Percentiles rank a stretch among this genome's conserved stretches.
Conservation (phyloP, 305 asterid species). For the Coffea humblotiana region DNA sequence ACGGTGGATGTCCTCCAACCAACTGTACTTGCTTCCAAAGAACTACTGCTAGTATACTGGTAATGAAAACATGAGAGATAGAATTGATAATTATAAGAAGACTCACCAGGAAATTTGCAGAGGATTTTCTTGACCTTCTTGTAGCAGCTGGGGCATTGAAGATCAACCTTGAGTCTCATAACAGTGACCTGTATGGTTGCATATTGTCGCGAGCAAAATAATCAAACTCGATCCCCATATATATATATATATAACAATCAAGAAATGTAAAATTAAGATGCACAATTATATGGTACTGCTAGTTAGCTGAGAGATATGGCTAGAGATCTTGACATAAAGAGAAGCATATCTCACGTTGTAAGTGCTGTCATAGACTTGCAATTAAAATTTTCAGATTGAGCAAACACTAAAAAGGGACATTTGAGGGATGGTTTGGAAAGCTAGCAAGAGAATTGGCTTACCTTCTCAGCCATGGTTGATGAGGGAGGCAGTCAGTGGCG, state of each 20-base stretch:
- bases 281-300: neutral
- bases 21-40: neutral
- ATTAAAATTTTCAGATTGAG: neutral
- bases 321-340: neutral
- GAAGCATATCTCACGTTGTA: neutral
- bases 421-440: neutral
- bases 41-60: no score
- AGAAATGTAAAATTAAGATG: no score
- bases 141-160: constrained; percentile 75
- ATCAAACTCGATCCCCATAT: neutral
- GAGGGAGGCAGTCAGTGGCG: constrained; percentile 2
- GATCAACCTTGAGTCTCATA: constrained; percentile 81
- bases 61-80: neutral
- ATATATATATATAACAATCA: no score
- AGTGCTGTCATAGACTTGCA: no score
- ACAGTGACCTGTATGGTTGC: constrained; percentile 40
- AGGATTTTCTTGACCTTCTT: constrained; percentile 77
- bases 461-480: neutral
- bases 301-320: neutral
- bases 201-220: no score
- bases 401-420: neutral
- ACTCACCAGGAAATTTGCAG: constrained; percentile 77
- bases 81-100: no score
- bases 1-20: no score
- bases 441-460: neutral